Evolutionary conservation across 768 basidiomycete genomes (phyloP).

Genomic region (Leccinum broughii): DNA sequence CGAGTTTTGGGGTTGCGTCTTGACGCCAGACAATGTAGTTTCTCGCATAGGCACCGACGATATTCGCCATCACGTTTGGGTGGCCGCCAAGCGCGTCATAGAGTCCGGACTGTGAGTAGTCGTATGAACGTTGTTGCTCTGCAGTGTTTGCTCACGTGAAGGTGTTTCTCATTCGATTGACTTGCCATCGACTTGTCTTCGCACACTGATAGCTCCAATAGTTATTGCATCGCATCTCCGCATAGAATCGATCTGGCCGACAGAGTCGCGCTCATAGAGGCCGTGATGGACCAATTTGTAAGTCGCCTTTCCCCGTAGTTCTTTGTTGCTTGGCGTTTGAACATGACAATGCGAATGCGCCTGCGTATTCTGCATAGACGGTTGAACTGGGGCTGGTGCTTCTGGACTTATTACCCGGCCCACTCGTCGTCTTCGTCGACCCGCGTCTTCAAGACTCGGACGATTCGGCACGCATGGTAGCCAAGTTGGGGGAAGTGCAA

Average conservation of each 20-base stretch:
- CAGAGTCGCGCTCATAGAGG: conserved; percentile 20
- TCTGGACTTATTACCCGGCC: conserved; percentile 45
- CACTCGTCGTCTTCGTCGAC: conserved; percentile 54
- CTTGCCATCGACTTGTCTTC: neutral
- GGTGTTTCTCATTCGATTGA: neutral
- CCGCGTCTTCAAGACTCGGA: conserved; percentile 38
- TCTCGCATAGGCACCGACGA: conserved; percentile 26
- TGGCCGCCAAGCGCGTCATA: conserved; percentile 31
- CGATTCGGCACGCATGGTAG: conserved; percentile 40
- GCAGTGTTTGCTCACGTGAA: neutral
- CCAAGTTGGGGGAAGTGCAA: conserved; percentile 42
- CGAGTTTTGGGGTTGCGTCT: conserved; percentile 33
- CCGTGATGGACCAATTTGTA: conserved; percentile 34
- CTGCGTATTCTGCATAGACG: conserved; percentile 38
- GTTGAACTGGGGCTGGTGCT: conserved; percentile 50
- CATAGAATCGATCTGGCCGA: conserved; percentile 16
- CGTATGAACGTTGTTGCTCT: neutral
- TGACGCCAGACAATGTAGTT: conserved; percentile 36
- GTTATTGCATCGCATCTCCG: too few relatives aligned
- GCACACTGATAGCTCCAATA: too few relatives aligned
- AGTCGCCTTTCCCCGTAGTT: conserved; percentile 10
- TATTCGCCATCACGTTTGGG: conserved; percentile 37
- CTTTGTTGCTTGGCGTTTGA: neutral
- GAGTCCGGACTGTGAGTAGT: conserved; percentile 25
- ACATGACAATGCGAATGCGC: neutral